Conservation (phyloP, 2,329 filamentous ascomycete genomes). For the Fusarium torreyae region DNA sequence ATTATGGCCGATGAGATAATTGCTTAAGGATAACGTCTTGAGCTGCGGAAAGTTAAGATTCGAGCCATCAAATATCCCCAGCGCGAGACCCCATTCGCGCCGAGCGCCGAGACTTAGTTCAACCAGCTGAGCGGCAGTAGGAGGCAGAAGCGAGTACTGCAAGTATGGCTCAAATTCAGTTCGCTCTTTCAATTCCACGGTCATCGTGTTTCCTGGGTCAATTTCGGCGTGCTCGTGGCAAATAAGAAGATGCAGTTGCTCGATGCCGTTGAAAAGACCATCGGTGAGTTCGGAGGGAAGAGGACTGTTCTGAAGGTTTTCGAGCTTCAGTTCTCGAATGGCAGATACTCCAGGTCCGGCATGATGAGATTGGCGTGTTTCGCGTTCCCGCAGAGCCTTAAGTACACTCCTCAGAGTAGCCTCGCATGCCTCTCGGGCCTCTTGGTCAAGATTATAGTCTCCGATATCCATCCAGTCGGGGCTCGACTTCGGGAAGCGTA, state of each 20-base stretch:
- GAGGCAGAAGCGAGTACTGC: conserved; percentile 34
- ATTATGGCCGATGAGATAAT: conserved; percentile 42
- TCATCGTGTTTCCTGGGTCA: conserved; percentile 18
- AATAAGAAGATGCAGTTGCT: conserved; percentile 32
- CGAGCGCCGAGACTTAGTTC: conserved; percentile 41
- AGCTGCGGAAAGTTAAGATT: conserved; percentile 44
- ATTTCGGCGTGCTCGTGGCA: conserved; percentile 31
- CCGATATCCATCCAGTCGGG: neutral
- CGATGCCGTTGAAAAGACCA: conserved; percentile 28
- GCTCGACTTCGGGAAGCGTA: neutral
- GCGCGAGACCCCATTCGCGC: conserved; percentile 41
- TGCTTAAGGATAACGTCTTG: conserved; percentile 35
- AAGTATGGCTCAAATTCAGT: conserved; percentile 42
- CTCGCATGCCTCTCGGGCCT: neutral
- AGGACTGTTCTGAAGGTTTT: conserved; percentile 43
- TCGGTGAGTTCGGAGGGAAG: conserved; percentile 17
- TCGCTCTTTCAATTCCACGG: conserved; percentile 38
- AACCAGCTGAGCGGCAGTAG: conserved; percentile 39
- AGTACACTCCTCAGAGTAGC: neutral
- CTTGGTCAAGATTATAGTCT: neutral
- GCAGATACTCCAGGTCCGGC: neutral
- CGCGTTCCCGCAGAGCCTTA: neutral
- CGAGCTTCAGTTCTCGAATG: conserved; percentile 18
- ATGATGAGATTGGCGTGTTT: neutral
- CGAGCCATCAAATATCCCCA: conserved; percentile 43